Evolutionary conservation across 2,329 filamentous ascomycete genomes (phyloP), one percentile per base, ranked within the genome.

Genomic region (Phialocephala sp.): DNA sequence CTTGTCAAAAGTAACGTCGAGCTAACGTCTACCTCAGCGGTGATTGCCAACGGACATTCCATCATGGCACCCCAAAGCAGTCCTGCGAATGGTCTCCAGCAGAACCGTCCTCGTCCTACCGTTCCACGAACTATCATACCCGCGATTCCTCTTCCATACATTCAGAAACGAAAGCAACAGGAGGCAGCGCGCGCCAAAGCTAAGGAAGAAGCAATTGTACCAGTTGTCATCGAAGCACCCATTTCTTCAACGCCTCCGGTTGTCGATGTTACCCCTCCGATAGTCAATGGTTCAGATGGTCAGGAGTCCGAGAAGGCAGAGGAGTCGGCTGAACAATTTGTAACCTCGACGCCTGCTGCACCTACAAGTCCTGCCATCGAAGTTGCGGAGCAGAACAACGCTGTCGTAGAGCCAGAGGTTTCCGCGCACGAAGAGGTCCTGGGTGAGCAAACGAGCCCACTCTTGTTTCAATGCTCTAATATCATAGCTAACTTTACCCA

Each of bases 101-200:
- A 74, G 63, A 74, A 73, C 59, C 72, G 72, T 35, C 67, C 64
- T 43, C 71, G 74, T 36, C 71, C 72, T 57, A 62, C 69, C n/a
- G 66, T 69, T 1, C 60, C 67, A 18, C 74, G 68, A 62, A 62
- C 69, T 6, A 69, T 77, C 63, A 68, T 75, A 8, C 76, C 75
- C 65, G 75, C 73, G 14, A 73, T 77, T 32, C 76, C 76, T 27
- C 68, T 77, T 41, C 68, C 73, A 12, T 76, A 76, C 56, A 65
- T 74, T n/a, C 74, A 74, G 62, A 74, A 73, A 65, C 74, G 74
- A 37, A 71, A 73, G 64, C 72, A 75, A 62, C 67, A 70, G 32
- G 62, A 69, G 45, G 64, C 68, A 35, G 65, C 69, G 36, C 68
- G 69, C 47, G 68, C 72, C 54, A 73, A 72, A 59, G 63, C 68